Evolutionary conservation across 2,329 filamentous ascomycete species (phyloP).

Genomic region (Aspergillus floridensis): DNA sequence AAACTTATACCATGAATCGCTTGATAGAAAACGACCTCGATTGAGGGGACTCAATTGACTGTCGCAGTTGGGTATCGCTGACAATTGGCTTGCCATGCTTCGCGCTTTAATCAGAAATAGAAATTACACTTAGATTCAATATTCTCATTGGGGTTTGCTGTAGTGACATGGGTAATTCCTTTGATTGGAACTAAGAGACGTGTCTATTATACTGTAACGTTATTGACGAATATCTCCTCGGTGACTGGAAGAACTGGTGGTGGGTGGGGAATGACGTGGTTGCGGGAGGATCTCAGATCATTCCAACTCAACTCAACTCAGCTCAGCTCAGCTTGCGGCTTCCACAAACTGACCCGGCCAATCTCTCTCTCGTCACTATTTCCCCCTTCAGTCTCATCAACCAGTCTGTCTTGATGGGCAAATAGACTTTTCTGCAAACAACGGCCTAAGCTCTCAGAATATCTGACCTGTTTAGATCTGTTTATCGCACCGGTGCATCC

Average conservation of each 20-base stretch:
- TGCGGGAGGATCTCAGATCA: conserved; percentile 8
- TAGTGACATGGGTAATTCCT: background rate
- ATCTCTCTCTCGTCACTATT: background rate
- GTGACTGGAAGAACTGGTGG: background rate
- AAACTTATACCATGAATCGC: background rate
- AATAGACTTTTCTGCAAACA: background rate
- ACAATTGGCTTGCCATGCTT: background rate
- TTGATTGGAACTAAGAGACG: too few relatives aligned
- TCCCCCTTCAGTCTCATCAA: background rate
- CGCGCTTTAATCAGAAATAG: background rate
- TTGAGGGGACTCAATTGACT: background rate
- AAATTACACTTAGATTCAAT: background rate
- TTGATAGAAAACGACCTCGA: background rate
- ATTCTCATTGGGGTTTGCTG: background rate
- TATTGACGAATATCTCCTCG: background rate
- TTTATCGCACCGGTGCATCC: background rate
- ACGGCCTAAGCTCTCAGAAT: background rate
- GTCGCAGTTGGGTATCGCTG: background rate
- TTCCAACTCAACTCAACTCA: background rate
- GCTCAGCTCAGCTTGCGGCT: background rate
- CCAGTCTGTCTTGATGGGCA: background rate
- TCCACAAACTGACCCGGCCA: conserved; percentile 1
- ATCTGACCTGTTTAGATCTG: background rate
- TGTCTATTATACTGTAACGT: too few relatives aligned
- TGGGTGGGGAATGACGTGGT: conserved; percentile 36